These are phyloP conservation scores for Eimeria maxima DNA, from an alignment of 169 alveolate species.

Conservation along the genomic window DNA sequence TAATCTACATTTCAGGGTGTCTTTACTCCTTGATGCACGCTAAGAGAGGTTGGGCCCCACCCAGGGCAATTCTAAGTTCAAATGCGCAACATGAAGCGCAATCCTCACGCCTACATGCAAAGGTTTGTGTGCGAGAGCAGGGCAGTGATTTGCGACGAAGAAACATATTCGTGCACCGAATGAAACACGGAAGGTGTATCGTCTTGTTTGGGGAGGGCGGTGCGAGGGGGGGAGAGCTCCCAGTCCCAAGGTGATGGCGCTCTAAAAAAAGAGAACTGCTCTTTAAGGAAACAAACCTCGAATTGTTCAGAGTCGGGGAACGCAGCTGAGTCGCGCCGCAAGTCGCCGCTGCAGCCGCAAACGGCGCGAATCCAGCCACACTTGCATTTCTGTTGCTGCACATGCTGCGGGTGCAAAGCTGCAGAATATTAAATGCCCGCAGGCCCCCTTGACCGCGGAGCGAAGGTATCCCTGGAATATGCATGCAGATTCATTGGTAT, in stretches of 20 bases:
- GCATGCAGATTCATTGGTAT: constrained; percentile 10
- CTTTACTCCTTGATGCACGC: not conserved
- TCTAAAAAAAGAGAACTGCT: constrained; percentile 43
- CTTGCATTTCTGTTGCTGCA: not conserved
- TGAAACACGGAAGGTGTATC: not conserved
- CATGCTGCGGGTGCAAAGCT: constrained; percentile 15
- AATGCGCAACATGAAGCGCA: no score
- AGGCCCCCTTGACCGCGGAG: constrained; percentile 50
- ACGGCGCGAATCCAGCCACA: not conserved
- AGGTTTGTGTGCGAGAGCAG: not conserved
- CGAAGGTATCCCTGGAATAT: constrained; percentile 42
- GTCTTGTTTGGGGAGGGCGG: not conserved
- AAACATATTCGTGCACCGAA: not conserved
- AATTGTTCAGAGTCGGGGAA: not conserved
- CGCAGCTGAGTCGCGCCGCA: constrained; percentile 38
- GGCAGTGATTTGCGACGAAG: not conserved
- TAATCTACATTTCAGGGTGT: not conserved
- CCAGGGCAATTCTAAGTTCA: no score
- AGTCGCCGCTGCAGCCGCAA: not conserved
- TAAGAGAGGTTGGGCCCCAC: not conserved
- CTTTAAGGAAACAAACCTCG: constrained; percentile 58
- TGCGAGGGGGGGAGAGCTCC: not conserved
- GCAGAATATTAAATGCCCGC: not conserved
- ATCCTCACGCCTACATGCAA: no score
- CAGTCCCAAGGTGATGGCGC: not conserved